Conservation (phyloP, 2,329 filamentous ascomycete genomes). For the Paraphoma chrysanthemicola region DNA sequence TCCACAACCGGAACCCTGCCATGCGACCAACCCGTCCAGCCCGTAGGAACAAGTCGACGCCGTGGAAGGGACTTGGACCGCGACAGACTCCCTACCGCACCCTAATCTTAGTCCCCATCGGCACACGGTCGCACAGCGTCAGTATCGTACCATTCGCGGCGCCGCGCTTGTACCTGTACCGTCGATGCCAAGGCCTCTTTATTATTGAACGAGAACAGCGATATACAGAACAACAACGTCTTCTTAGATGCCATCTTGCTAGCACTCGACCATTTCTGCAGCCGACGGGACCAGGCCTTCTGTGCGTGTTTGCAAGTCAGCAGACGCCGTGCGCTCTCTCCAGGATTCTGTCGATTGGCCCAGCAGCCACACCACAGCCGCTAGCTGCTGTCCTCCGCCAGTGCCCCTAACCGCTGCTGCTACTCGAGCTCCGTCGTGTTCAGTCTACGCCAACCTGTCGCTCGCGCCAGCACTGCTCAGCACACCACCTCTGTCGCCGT, state of each 20-base stretch:
- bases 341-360: slow-evolving; percentile 26
- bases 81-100: not conserved
- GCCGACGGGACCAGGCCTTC: slow-evolving; percentile 7
- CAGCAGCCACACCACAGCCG: slow-evolving; percentile 33
- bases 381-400: slow-evolving; percentile 27
- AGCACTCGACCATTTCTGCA: slow-evolving; percentile 17
- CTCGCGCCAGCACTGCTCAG: slow-evolving; percentile 16
- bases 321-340: slow-evolving; percentile 30
- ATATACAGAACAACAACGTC: slow-evolving; percentile 8
- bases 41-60: slow-evolving; percentile 1
- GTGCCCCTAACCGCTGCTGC: slow-evolving; percentile 25
- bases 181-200: slow-evolving; percentile 29
- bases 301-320: slow-evolving; percentile 27
- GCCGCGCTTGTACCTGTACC: slow-evolving; percentile 19
- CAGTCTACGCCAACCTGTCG: slow-evolving; percentile 18
- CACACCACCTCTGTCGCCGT: slow-evolving; percentile 3
- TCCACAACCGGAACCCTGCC: not conserved
- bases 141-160: slow-evolving; percentile 18
- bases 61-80: slow-evolving; percentile 6
- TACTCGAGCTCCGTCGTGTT: slow-evolving; percentile 22
- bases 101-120: not conserved
- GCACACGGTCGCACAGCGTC: slow-evolving; percentile 16
- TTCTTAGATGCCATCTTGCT: not conserved
- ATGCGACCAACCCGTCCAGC: slow-evolving; percentile 1
- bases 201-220: slow-evolving; percentile 28